Percentiles rank a stretch among this genome's conserved stretches.
Conservation (phyloP, 1,284 basidiomycete species). For the Leccinum huronense region DNA sequence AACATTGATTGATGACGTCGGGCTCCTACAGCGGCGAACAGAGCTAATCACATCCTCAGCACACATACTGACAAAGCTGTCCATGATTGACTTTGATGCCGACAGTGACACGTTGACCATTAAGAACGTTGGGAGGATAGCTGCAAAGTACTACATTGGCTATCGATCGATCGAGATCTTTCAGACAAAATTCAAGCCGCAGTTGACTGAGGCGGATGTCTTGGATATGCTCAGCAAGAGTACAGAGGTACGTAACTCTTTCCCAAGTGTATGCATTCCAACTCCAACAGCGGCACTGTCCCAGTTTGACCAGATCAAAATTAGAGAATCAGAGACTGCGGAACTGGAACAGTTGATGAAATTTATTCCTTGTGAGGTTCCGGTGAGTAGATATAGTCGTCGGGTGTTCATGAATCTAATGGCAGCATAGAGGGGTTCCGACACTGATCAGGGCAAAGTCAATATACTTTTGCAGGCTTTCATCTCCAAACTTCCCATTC, state of each 20-base stretch:
- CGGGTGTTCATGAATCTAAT: background rate
- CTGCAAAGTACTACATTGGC: constrained; percentile 95
- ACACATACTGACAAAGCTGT: constrained; percentile 57
- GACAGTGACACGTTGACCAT: constrained; percentile 64
- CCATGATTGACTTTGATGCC: constrained; percentile 86
- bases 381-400: constrained; percentile 42
- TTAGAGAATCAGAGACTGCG: constrained; percentile 85
- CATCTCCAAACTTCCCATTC: constrained; percentile 78
- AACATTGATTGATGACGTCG: constrained; percentile 73
- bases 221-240: constrained; percentile 86
- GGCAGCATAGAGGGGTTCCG: constrained; percentile 62
- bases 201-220: constrained; percentile 94
- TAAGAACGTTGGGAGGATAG: constrained; percentile 91
- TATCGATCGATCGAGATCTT: constrained; percentile 88
- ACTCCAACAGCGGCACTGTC: background rate
- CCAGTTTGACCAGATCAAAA: constrained; percentile 93
- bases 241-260: constrained; percentile 66
- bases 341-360: constrained; percentile 79
- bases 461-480: constrained; percentile 94
- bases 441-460: constrained; percentile 81
- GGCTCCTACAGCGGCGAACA: constrained; percentile 72
- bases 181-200: constrained; percentile 66
- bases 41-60: constrained; percentile 76
- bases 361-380: constrained; percentile 76
- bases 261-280: background rate